phyloP scores from a whole-genome alignment of 179 eudicot species.

The Sideroxylon spinosum region DNA sequence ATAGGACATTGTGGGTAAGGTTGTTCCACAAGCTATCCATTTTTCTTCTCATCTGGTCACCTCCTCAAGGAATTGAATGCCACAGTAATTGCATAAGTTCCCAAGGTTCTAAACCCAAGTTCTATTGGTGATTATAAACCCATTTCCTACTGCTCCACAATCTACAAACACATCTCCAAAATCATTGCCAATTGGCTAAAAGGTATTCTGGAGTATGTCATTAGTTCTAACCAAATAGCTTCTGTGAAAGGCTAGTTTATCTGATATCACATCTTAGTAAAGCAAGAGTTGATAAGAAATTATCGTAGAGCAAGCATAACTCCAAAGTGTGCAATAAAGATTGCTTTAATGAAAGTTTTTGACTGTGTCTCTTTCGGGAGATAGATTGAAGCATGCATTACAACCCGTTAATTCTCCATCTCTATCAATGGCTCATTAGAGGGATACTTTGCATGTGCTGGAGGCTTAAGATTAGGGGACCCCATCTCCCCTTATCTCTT shows the following conservation, averaged over 20 bases:
- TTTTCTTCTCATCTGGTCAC: neutral
- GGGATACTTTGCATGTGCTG: too few relatives aligned
- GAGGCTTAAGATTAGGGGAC: conserved; percentile 4
- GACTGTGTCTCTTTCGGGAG: neutral
- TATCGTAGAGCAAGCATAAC: neutral
- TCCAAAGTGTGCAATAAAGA: neutral
- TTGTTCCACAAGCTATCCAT: neutral
- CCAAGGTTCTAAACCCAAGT: neutral
- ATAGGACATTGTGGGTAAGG: neutral
- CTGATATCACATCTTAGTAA: neutral
- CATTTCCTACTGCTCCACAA: neutral
- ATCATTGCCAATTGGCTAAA: neutral
- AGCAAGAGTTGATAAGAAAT: neutral
- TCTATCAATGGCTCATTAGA: too few relatives aligned
- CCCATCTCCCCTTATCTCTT: neutral
- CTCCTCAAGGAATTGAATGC: neutral
- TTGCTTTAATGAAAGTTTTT: neutral
- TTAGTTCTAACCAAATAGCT: neutral
- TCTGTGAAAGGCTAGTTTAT: neutral
- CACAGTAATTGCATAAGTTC: neutral
- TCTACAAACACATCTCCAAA: neutral
- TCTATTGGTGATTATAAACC: neutral
- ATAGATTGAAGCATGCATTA: too few relatives aligned
- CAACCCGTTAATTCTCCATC: too few relatives aligned
- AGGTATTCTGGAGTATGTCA: neutral